Base-by-base conservation (phyloP, 2,329 filamentous ascomycete species). In the Diplodia sapinea region DNA sequence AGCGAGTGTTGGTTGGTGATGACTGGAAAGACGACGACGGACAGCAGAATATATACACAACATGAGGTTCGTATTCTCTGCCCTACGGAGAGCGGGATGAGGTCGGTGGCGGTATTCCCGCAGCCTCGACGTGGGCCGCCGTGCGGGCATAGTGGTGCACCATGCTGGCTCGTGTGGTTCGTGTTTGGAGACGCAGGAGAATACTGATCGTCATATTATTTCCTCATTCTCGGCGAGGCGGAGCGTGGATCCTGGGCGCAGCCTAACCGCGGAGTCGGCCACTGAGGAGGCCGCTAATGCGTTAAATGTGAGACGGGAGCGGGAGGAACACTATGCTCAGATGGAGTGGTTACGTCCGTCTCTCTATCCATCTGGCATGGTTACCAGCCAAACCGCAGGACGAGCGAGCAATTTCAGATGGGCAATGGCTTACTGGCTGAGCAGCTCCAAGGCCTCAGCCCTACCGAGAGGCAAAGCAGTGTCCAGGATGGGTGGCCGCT, bases 101-200 rank as follows among this genome's bases (percentile, higher is more conserved):
- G 12, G 20, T 36, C 5, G 20, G 17, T 17, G 17, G 17, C 59
- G 50, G 8, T 51, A 49, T 38, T 63, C 59, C 59, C 59, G 47
- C 43, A 17, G 12, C 11, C 36, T 63, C 43, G 59, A 63, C 17
- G 59, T 26, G 59, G 59, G 43, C 47, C 57, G 23, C 57, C 11
- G 7, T 43, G 49, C 33, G 57, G 29, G 17, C 59, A 31, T 20
- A 26, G 59, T 23, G 15, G n/a, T 36, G 43, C 40, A 29, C 43
- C 23, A 13, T 36, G 59, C 11, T 43, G 59, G 59, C 59, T 31
- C 59, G 59, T 62, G 59, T 62, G 29, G 40, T n/a, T 62, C 59
- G 59, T 63, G 59, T 63, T 63, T 63, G 59, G 47, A 63, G 59
- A 63, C 43, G 31, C 59, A 51, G 59, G 59, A 26, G 59, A 38